phyloP scores from a whole-genome alignment of 805 yeast species.

The Suhomyces sp. region DNA sequence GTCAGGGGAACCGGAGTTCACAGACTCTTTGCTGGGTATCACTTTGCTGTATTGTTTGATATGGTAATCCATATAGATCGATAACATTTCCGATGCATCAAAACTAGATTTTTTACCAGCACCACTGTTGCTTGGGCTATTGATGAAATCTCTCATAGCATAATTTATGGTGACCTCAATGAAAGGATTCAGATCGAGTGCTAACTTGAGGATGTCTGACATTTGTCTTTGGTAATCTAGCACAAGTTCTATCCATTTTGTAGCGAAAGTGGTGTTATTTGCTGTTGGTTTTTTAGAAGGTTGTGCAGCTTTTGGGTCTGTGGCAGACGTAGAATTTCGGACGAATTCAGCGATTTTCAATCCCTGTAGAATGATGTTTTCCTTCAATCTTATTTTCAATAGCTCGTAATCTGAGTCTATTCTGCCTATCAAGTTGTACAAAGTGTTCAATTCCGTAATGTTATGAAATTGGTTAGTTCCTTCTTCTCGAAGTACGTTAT shows the following conservation, averaged over 20 bases:
- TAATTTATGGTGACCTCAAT: conserved; percentile 55
- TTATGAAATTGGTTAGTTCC: conserved; percentile 16
- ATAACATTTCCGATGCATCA: conserved; percentile 39
- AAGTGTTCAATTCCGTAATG: conserved; percentile 40
- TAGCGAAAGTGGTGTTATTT: conserved; percentile 51
- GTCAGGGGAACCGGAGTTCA: conserved; percentile 12
- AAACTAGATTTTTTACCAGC: conserved; percentile 45
- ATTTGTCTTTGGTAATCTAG: conserved; percentile 51
- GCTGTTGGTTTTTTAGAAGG: conserved; percentile 13
- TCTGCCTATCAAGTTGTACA: conserved; percentile 50
- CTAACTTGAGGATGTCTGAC: conserved; percentile 42
- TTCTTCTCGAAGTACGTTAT: conserved; percentile 10
- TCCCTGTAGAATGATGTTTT: conserved; percentile 49
- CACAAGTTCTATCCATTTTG: conserved; percentile 64
- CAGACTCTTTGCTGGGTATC: conserved; percentile 5
- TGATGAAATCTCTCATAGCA: conserved; percentile 62
- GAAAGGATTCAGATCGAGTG: conserved; percentile 49
- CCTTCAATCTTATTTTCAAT: conserved; percentile 47
- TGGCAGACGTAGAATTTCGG: conserved; percentile 2
- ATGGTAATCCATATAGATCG: conserved; percentile 39
- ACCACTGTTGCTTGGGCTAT: conserved; percentile 40
- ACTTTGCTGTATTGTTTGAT: conserved; percentile 36
- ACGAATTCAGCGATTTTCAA: conserved; percentile 28
- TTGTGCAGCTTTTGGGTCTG: not conserved
- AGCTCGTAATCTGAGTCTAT: conserved; percentile 53